Conservation (phyloP, 176 grass and related monocot species). For the Puya raimondii region DNA sequence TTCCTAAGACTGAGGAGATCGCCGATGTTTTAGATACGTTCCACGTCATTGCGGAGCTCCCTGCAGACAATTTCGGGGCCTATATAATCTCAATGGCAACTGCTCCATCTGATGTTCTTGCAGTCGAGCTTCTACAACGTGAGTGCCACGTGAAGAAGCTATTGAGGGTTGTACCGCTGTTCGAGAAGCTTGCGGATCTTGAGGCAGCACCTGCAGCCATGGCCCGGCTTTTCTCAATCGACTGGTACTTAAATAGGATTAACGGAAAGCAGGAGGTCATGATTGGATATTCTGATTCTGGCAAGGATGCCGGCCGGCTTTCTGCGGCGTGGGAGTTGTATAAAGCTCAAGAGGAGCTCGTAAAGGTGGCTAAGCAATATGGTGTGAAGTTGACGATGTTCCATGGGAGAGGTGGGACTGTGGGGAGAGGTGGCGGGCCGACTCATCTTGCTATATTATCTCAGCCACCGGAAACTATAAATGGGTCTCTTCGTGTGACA, state of each 20-base stretch:
- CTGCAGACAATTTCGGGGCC: conserved; percentile 82
- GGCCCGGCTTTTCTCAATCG: conserved; percentile 80
- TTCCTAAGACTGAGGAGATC: conserved; percentile 83
- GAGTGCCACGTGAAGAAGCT: conserved; percentile 78
- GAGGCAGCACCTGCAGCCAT: conserved; percentile 80
- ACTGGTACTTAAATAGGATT: conserved; percentile 92
- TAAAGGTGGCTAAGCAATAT: conserved; percentile 94
- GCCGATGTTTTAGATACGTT: conserved; percentile 81
- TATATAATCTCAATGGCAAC: conserved; percentile 99
- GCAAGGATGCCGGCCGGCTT: conserved; percentile 91
- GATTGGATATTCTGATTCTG: conserved; percentile 98
- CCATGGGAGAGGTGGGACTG: conserved; percentile 91
- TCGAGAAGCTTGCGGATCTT: conserved; percentile 95
- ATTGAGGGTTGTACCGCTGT: conserved; percentile 84
- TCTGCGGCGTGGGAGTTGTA: conserved; percentile 97
- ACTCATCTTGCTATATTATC: conserved; percentile 96
- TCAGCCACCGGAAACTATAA: conserved; percentile 83
- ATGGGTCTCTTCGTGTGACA: conserved; percentile 89
- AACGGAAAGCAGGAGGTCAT: conserved; percentile 96
- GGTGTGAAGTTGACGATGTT: conserved; percentile 98
- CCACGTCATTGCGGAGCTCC: conserved; percentile 75
- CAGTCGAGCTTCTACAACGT: conserved; percentile 76
- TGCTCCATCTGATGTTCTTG: conserved; percentile 93
- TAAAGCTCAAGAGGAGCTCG: conserved; percentile 94
- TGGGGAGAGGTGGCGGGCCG: conserved; percentile 92